phyloP scores from a whole-genome alignment of 2,329 filamentous ascomycete species.

The Ophiosphaerella korrae region DNA sequence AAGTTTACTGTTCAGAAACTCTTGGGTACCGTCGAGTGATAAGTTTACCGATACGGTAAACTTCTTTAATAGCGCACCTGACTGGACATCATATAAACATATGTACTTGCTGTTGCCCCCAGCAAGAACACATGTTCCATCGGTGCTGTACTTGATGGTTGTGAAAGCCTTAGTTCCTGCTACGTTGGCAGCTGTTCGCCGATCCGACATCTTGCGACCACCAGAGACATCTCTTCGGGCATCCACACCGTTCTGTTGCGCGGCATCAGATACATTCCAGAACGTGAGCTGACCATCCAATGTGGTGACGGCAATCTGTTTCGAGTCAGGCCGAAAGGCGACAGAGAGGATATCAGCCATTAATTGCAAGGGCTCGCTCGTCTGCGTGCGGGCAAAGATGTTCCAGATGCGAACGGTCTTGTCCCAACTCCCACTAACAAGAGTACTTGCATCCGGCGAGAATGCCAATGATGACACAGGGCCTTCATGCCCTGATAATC shows the following conservation, averaged over 20 bases:
- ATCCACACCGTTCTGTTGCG: constrained; percentile 85
- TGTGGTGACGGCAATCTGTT: constrained; percentile 89
- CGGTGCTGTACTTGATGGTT: constrained; percentile 86
- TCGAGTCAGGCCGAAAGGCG: constrained; percentile 85
- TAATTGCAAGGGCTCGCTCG: constrained; percentile 89
- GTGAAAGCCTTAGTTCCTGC: constrained; percentile 89
- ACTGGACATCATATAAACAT: constrained; percentile 92
- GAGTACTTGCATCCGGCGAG: constrained; percentile 78
- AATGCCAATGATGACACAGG: constrained; percentile 90
- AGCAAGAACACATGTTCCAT: constrained; percentile 87
- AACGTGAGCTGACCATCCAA: constrained; percentile 94
- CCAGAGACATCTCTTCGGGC: constrained; percentile 91
- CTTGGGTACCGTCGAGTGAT: constrained; percentile 93
- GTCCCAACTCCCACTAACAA: constrained; percentile 96
- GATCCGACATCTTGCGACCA: constrained; percentile 84
- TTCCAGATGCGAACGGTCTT: constrained; percentile 95
- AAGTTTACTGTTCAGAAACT: constrained; percentile 91
- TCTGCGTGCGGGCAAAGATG: constrained; percentile 91
- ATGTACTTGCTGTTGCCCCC: constrained; percentile 98
- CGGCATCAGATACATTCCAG: constrained; percentile 88
- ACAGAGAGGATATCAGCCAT: constrained; percentile 89
- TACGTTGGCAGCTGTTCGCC: constrained; percentile 87
- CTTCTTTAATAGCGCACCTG: constrained; percentile 89
- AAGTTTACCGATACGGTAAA: constrained; percentile 95
- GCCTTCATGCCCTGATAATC: constrained; percentile 88